phyloP scores from a whole-genome alignment of 495 filamentous ascomycete species.

The Friedmanniomyces simplex region DNA sequence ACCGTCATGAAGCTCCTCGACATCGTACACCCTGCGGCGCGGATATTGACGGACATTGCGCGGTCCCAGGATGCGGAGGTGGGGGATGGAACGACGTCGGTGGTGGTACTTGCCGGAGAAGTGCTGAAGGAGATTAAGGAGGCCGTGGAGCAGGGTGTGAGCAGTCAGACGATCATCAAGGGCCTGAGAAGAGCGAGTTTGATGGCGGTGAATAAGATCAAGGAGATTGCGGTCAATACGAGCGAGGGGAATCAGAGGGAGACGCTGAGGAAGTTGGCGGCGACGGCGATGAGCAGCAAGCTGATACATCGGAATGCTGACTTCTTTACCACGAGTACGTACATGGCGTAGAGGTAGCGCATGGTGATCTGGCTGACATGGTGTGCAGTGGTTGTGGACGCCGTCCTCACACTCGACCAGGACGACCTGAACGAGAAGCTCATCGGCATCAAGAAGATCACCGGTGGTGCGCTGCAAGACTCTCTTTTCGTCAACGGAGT shows the following conservation, averaged over 20 bases:
- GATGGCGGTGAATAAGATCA: constrained; percentile 97
- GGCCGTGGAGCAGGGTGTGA: constrained; percentile 91
- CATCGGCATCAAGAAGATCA: constrained; percentile 96
- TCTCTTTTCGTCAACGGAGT: constrained; percentile 97
- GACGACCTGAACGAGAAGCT: constrained; percentile 95
- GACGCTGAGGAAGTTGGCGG: constrained; percentile 79
- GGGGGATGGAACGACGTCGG: constrained; percentile 93
- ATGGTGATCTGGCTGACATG: background rate
- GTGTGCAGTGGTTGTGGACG: constrained; percentile 78
- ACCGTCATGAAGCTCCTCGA: constrained; percentile 99
- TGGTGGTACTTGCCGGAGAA: constrained; percentile 91
- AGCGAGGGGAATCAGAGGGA: constrained; percentile 77
- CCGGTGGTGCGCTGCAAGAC: constrained; percentile 91
- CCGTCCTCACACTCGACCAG: constrained; percentile 92
- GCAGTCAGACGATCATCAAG: constrained; percentile 95
- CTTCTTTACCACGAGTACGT: constrained; percentile 94
- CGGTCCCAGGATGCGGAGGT: constrained; percentile 98
- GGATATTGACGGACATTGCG: constrained; percentile 96
- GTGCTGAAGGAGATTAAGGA: constrained; percentile 93
- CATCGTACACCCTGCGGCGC: constrained; percentile 94
- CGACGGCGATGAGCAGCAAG: constrained; percentile 99
- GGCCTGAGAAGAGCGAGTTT: constrained; percentile 75
- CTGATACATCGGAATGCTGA: constrained; percentile 93
- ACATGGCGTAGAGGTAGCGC: background rate
- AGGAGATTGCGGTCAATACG: constrained; percentile 89